These are phyloP conservation scores for Castanea crenata DNA, from an alignment of 306 rosid species.

Conservation along the genomic window DNA sequence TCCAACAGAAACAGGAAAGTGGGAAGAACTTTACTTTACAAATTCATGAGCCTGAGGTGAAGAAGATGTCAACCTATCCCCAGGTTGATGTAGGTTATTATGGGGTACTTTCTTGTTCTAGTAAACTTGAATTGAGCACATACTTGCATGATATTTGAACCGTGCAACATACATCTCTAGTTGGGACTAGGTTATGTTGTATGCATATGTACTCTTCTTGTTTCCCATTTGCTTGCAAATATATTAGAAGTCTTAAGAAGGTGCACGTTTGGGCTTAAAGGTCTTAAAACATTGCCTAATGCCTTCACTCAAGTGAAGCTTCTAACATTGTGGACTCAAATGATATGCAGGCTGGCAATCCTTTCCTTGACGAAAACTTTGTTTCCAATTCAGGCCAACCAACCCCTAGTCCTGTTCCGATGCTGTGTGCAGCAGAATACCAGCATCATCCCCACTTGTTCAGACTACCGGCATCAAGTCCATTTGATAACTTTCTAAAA, in stretches of 20 bases:
- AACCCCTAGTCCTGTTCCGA: constrained; percentile 21
- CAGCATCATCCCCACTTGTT: constrained; percentile 49
- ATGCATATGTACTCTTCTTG: neutral
- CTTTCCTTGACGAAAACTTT: constrained; percentile 30
- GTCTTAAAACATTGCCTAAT: neutral
- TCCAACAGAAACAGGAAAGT: constrained; percentile 43
- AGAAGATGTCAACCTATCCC: constrained; percentile 20
- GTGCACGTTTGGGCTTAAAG: neutral
- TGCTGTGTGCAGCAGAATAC: constrained; percentile 43
- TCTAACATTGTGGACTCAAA: constrained; percentile 24
- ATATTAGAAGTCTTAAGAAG: neutral
- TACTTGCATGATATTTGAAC: constrained; percentile 8
- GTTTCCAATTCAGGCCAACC: constrained; percentile 27
- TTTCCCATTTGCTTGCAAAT: neutral
- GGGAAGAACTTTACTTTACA: constrained; percentile 22
- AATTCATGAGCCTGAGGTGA: constrained; percentile 34
- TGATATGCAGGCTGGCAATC: constrained; percentile 51
- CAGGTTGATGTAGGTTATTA: constrained; percentile 2
- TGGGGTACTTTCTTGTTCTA: constrained; percentile 41
- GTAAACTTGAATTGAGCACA: constrained; percentile 13
- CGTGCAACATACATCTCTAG: neutral
- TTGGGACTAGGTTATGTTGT: neutral
- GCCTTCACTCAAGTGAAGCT: constrained; percentile 6
- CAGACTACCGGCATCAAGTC: constrained; percentile 81
- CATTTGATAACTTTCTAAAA: constrained; percentile 82